phyloP scores from a whole-genome alignment of 805 yeast genomes.

The Yamadazyma ubonensis region DNA sequence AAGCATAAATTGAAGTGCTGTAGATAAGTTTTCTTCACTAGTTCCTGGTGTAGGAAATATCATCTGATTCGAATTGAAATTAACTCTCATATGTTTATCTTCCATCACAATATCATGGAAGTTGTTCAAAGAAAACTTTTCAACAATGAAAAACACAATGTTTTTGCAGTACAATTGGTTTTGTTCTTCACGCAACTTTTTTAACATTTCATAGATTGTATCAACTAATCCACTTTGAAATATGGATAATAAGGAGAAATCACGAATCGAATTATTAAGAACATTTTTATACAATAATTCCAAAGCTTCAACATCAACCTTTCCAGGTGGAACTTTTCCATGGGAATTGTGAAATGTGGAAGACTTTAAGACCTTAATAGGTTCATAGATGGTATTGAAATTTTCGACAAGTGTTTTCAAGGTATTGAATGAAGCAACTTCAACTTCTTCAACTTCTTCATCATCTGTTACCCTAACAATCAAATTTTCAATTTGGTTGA shows the following conservation, averaged over 20 bases:
- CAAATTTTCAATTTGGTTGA: constrained; percentile 3
- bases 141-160: constrained; percentile 2
- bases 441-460: too few relatives aligned
- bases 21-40: constrained; percentile 11
- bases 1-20: constrained; percentile 20
- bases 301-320: background rate
- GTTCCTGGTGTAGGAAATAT: constrained; percentile 5
- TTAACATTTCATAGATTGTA: background rate
- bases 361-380: constrained; percentile 1
- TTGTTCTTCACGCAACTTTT: background rate
- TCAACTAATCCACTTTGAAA: background rate
- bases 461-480: too few relatives aligned
- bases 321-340: background rate
- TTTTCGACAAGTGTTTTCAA: background rate
- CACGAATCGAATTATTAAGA: background rate
- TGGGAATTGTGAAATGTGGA: background rate
- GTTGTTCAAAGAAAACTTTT: constrained; percentile 3
- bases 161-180: constrained; percentile 2
- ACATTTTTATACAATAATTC: constrained; percentile 2
- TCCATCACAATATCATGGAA: constrained; percentile 1
- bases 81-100: background rate
- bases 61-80: constrained; percentile 1
- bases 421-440: background rate
- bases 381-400: background rate
- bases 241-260: constrained; percentile 1